These are phyloP conservation scores for Fragaria iinumae DNA, from an alignment of 306 rosid genomes.

Conservation along the genomic window DNA sequence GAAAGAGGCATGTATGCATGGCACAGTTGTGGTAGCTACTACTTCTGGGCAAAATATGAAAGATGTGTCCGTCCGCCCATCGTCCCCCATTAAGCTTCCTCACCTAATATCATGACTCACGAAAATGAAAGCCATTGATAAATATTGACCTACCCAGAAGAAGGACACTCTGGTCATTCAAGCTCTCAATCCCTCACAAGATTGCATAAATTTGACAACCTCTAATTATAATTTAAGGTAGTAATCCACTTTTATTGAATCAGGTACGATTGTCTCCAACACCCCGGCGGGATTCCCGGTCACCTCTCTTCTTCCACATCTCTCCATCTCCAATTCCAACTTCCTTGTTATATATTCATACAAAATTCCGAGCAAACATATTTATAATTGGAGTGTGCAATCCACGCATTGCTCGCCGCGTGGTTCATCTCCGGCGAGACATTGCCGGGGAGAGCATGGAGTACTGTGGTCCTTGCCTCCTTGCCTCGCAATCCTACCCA, in stretches of 20 bases:
- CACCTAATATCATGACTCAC: background rate
- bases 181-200: conserved; percentile 22
- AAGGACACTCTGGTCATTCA: background rate
- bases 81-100: background rate
- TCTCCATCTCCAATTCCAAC: background rate
- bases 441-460: background rate
- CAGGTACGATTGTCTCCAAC: conserved; percentile 26
- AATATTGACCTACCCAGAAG: background rate
- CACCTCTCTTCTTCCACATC: conserved; percentile 21
- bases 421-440: background rate
- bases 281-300: conserved; percentile 54
- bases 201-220: conserved; percentile 35
- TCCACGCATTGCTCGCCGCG: background rate
- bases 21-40: background rate
- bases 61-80: background rate
- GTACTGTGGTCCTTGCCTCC: conserved; percentile 5
- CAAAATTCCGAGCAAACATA: background rate
- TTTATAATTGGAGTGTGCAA: background rate
- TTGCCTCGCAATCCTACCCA: background rate
- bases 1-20: background rate
- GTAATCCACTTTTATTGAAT: conserved; percentile 22
- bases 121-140: background rate
- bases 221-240: conserved; percentile 14
- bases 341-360: background rate
- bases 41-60: background rate